A percentile compares a stretch with the other conserved stretches of the same genome.
Conservation (phyloP, 2,329 filamentous ascomycete species). For the Calycina marina region DNA sequence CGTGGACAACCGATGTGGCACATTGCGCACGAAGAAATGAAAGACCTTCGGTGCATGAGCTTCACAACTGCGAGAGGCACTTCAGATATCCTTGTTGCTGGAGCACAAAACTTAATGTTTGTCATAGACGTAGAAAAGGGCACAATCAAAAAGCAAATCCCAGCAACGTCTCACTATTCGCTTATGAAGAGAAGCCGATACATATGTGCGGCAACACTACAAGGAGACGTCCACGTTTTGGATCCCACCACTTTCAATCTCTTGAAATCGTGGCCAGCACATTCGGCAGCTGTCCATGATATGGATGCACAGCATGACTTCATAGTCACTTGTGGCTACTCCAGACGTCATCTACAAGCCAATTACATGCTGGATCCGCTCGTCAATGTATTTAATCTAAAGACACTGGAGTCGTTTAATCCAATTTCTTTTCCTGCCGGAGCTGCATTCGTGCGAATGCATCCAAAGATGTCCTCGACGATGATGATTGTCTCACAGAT, state of each 20-base stretch:
- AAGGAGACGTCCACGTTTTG: constrained; percentile 71
- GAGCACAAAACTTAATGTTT: constrained; percentile 76
- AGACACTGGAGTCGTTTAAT: constrained; percentile 73
- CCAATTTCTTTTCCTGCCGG: constrained; percentile 88
- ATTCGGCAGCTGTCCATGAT: constrained; percentile 78
- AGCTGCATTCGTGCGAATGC: constrained; percentile 90
- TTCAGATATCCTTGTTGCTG: constrained; percentile 72
- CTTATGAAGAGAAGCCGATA: constrained; percentile 85
- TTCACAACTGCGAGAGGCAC: constrained; percentile 82
- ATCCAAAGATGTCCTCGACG: constrained; percentile 88
- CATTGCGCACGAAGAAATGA: constrained; percentile 66
- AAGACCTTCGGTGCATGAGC: constrained; percentile 83
- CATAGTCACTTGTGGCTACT: constrained; percentile 89
- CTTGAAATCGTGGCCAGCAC: constrained; percentile 79
- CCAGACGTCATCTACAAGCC: constrained; percentile 51
- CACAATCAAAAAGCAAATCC: constrained; percentile 53
- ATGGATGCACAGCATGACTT: constrained; percentile 97
- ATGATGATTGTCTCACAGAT: constrained; percentile 85
- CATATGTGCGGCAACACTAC: constrained; percentile 80
- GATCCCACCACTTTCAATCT: constrained; percentile 66
- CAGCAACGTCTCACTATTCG: constrained; percentile 64
- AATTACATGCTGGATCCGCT: constrained; percentile 80
- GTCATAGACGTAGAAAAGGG: constrained; percentile 57
- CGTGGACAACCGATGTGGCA: constrained; percentile 82
- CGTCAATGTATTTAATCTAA: constrained; percentile 90